phyloP scores from a whole-genome alignment of 768 basidiomycete species.

The Phaeolepiota aurea region DNA sequence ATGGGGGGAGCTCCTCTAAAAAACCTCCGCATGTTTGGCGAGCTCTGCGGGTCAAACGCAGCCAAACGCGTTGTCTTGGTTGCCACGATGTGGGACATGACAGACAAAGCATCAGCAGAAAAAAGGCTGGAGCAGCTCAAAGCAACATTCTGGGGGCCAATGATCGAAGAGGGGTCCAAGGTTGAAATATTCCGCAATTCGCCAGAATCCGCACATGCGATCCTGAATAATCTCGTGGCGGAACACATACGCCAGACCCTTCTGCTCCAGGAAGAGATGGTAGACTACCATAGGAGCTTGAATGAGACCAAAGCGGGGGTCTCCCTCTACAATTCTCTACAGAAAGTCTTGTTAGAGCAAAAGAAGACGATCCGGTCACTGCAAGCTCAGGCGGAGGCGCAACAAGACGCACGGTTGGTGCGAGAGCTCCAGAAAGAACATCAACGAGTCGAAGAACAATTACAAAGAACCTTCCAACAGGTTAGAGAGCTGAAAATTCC shows the following conservation, averaged over 20 bases:
- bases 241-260: conserved; percentile 9
- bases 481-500: conserved; percentile 8
- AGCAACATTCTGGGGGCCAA: conserved; percentile 19
- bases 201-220: conserved; percentile 15
- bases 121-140: conserved; percentile 19
- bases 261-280: conserved; percentile 23
- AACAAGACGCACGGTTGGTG: conserved; percentile 7
- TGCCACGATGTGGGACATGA: conserved; percentile 29
- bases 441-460: conserved; percentile 8
- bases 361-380: conserved; percentile 12
- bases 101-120: conserved; percentile 9
- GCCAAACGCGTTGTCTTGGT: conserved; percentile 23
- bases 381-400: conserved; percentile 6
- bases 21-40: conserved; percentile 24
- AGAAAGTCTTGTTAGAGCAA: conserved; percentile 17
- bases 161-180: conserved; percentile 18
- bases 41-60: conserved; percentile 15
- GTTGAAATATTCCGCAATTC: conserved; percentile 14
- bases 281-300: conserved; percentile 16
- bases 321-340: conserved; percentile 15
- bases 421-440: conserved; percentile 4
- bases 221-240: conserved; percentile 11
- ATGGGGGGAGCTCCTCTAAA: conserved; percentile 22
- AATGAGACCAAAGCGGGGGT: conserved; percentile 22
- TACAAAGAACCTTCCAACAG: conserved; percentile 11